Evolutionary conservation across 108 stramenopile species (phyloP).

Genomic region (Fistulifera pelliculosa): DNA sequence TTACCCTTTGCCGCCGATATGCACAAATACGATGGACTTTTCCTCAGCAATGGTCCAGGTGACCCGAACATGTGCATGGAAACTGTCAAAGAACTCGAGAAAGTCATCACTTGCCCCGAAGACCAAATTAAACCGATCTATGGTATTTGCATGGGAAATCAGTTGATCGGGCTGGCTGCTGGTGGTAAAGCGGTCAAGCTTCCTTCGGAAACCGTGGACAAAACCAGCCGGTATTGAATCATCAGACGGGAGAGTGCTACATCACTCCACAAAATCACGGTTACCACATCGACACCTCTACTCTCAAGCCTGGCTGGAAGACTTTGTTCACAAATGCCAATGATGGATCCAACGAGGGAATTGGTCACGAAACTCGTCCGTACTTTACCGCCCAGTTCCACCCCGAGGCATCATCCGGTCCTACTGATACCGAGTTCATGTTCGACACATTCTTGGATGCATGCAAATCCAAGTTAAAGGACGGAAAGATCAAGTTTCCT

Average conservation of each 20-base stretch:
- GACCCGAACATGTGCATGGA: constrained; percentile 88
- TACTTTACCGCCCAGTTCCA: constrained; percentile 99
- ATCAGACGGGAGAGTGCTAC: constrained; percentile 91
- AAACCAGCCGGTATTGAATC: constrained; percentile 96
- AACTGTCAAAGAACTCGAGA: constrained; percentile 72
- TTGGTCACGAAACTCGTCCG: constrained; percentile 89
- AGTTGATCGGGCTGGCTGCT: constrained; percentile 91
- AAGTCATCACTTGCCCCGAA: constrained; percentile 64
- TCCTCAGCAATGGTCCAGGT: constrained; percentile 96
- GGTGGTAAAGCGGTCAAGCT: constrained; percentile 88
- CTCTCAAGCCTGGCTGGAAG: constrained; percentile 79
- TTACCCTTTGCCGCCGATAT: constrained; percentile 79
- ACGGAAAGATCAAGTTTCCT: constrained; percentile 54
- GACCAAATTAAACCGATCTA: constrained; percentile 91
- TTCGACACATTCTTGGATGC: constrained; percentile 93
- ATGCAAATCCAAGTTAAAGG: constrained; percentile 46
- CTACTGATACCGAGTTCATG: constrained; percentile 97
- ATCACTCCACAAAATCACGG: constrained; percentile 99
- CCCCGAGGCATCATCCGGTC: constrained; percentile 92
- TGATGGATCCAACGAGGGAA: constrained; percentile 96
- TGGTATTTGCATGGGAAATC: constrained; percentile 98
- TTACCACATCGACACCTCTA: constrained; percentile 79
- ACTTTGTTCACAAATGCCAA: constrained; percentile 97
- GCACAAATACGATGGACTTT: constrained; percentile 90
- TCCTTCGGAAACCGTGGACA: constrained; percentile 97